phyloP scores from a whole-genome alignment of 2,329 filamentous ascomycete genomes.

The Shiraia sp. region DNA sequence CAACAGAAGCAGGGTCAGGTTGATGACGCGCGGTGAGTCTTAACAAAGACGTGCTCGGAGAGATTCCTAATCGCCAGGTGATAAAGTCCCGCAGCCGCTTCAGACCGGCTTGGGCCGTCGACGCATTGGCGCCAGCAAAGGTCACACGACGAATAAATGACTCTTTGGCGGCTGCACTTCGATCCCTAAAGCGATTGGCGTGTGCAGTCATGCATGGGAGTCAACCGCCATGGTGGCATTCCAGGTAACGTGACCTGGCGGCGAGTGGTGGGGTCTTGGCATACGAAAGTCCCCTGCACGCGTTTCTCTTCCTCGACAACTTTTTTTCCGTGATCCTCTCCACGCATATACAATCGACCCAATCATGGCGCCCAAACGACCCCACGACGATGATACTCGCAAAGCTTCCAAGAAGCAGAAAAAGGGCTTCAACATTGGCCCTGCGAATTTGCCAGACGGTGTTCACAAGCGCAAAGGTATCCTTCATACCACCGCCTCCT shows the following conservation, averaged over 20 bases:
- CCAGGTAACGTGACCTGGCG: too few relatives aligned
- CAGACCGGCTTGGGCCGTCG: constrained; percentile 16
- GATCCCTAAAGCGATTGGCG: constrained; percentile 2
- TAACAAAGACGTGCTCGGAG: constrained; percentile 21
- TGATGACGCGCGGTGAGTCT: constrained; percentile 35
- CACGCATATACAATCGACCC: background rate
- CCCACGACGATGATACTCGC: constrained; percentile 52
- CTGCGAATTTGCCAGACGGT: constrained; percentile 88
- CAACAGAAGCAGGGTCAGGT: constrained; percentile 14
- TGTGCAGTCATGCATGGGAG: too few relatives aligned
- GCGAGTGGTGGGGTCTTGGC: background rate
- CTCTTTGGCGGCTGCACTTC: background rate
- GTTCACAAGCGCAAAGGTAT: constrained; percentile 79
- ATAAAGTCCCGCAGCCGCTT: constrained; percentile 26
- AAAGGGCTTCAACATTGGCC: constrained; percentile 83
- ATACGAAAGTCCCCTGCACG: background rate
- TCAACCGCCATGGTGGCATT: too few relatives aligned
- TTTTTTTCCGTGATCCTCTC: constrained; percentile 3
- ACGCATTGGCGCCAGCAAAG: constrained; percentile 15
- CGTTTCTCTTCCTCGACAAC: constrained; percentile 4
- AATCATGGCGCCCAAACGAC: constrained; percentile 63
- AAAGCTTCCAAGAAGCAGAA: constrained; percentile 52
- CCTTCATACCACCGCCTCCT: constrained; percentile 1
- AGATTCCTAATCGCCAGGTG: constrained; percentile 29
- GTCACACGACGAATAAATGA: constrained; percentile 30